phyloP scores from a whole-genome alignment of 2,329 filamentous ascomycete species.

The Blastomyces parvus region DNA sequence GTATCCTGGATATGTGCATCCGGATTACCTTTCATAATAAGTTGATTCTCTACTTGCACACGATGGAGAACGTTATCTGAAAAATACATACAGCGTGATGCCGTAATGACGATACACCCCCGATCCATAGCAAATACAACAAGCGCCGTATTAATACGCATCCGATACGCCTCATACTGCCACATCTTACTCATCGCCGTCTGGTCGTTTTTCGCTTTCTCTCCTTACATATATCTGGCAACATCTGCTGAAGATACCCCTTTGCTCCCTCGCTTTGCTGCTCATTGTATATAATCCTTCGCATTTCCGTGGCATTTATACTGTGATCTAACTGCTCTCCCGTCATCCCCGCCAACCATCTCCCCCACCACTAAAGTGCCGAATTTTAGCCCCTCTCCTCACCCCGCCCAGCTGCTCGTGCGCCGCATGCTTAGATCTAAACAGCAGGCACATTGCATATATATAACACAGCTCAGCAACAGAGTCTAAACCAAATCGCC shows the following conservation, averaged over 20 bases:
- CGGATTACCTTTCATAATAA: too few relatives aligned
- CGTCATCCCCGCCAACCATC: background rate
- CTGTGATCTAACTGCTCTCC: background rate
- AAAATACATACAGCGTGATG: background rate
- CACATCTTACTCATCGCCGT: background rate
- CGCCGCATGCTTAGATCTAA: too few relatives aligned
- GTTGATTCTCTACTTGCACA: too few relatives aligned
- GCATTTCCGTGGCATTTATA: background rate
- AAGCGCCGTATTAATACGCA: background rate
- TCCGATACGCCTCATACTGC: background rate
- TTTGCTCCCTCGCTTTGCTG: background rate
- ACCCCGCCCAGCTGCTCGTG: background rate
- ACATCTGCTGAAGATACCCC: background rate
- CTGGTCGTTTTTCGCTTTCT: background rate
- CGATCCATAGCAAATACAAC: background rate
- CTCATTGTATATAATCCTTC: background rate
- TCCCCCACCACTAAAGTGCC: background rate
- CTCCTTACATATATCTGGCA: background rate
- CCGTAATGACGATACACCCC: background rate
- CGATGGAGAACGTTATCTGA: background rate
- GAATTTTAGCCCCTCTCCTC: background rate
- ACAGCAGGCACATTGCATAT: background rate
- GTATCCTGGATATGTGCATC: too few relatives aligned
- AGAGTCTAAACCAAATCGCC: background rate
- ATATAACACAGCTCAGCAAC: background rate